Evolutionary conservation across 2,329 filamentous ascomycete genomes (phyloP).

Genomic region (Lasiodiplodia sp.): DNA sequence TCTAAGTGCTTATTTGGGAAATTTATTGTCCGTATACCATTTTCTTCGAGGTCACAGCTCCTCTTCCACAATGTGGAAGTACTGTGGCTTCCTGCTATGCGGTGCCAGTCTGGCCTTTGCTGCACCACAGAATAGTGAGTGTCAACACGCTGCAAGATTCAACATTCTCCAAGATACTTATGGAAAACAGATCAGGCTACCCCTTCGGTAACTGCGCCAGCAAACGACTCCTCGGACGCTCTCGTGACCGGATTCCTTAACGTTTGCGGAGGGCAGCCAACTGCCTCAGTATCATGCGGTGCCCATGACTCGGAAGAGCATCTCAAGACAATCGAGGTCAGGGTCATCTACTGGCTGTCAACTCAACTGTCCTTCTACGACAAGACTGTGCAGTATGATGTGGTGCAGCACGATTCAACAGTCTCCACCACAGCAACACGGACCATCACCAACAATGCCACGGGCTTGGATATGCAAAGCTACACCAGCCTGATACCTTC

Average conservation of each 20-base stretch:
- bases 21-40: not conserved
- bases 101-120: not conserved
- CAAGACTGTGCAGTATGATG: not conserved
- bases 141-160: not conserved
- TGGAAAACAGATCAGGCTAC: not conserved
- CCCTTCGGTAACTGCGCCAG: not conserved
- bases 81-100: not conserved
- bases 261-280: not conserved
- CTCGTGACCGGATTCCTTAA: not conserved
- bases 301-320: not conserved
- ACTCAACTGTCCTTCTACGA: not conserved
- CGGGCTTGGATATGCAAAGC: not conserved
- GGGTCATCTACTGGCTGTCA: not conserved
- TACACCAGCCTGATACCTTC: not conserved
- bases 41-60: not conserved
- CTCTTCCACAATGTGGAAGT: not conserved
- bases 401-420: not conserved
- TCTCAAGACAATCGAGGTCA: not conserved
- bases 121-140: not conserved
- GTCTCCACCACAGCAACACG: not conserved
- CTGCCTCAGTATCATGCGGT: not conserved
- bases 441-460: not conserved
- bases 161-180: not conserved
- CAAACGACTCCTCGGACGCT: not conserved
- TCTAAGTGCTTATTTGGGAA: not conserved